Percentiles rank a stretch among this genome's conserved stretches.
Evolutionary conservation across 495 filamentous ascomycete species (phyloP).

Genomic region (Aspergillus olivimuriae): DNA sequence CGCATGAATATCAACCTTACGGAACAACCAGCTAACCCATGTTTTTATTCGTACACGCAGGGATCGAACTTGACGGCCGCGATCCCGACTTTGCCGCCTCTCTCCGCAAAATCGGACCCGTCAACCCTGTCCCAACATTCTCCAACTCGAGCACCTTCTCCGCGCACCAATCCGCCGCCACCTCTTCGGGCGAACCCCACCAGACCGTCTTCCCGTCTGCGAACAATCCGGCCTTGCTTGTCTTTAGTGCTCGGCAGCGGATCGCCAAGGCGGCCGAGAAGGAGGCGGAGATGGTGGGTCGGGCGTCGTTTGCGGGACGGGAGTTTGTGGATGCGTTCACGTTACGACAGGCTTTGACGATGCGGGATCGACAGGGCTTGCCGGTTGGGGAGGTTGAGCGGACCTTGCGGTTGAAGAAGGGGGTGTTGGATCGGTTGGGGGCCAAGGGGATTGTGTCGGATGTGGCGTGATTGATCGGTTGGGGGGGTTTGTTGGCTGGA

Average conservation of each 20-base stretch:
- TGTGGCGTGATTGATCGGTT: conserved; percentile 1
- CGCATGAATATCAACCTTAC: too few relatives aligned
- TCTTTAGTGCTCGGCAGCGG: conserved; percentile 39
- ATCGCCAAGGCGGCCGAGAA: conserved; percentile 41
- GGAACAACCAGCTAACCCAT: not conserved
- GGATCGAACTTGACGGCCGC: conserved; percentile 59
- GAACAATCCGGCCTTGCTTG: conserved; percentile 46
- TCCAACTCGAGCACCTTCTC: conserved; percentile 49
- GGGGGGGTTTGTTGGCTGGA: too few relatives aligned
- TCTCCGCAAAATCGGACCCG: conserved; percentile 57
- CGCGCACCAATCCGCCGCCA: conserved; percentile 11
- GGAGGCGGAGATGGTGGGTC: conserved; percentile 43
- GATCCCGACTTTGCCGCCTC: conserved; percentile 58
- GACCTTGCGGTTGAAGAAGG: conserved; percentile 49
- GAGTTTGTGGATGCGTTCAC: conserved; percentile 56
- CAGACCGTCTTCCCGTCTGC: conserved; percentile 43
- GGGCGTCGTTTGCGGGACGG: conserved; percentile 36
- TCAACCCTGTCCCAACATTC: conserved; percentile 52
- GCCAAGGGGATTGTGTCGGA: conserved; percentile 39
- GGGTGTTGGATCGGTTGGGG: conserved; percentile 51
- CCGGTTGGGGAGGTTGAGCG: conserved; percentile 50
- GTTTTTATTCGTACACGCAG: too few relatives aligned
- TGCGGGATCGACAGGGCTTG: conserved; percentile 52
- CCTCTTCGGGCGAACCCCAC: conserved; percentile 1
- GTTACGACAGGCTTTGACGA: conserved; percentile 51